A percentile compares a stretch with the other conserved stretches of the same genome.
Evolutionary conservation across 2,329 filamentous ascomycete species (phyloP).

Genomic region (Nectriaceae sp.): DNA sequence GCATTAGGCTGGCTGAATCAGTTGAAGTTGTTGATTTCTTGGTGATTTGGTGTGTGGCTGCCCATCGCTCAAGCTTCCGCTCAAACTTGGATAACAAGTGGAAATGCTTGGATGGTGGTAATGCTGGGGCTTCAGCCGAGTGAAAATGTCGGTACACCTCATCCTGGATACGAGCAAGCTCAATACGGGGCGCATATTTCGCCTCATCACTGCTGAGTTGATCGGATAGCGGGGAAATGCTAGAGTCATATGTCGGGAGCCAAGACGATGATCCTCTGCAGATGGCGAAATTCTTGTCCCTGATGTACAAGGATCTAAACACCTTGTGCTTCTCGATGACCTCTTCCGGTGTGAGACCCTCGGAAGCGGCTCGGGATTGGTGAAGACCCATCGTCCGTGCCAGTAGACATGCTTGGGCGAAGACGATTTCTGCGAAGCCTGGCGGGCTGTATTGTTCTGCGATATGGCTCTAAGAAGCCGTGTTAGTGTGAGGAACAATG

Average conservation of each 20-base stretch:
- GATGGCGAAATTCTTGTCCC: constrained; percentile 25
- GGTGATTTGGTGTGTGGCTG: constrained; percentile 15
- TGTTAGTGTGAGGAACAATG: neutral
- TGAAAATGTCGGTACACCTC: constrained; percentile 23
- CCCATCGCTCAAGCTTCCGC: constrained; percentile 24
- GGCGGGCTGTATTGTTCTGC: constrained; percentile 28
- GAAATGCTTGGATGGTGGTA: constrained; percentile 3
- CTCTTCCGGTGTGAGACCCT: constrained; percentile 8
- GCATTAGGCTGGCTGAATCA: constrained; percentile 12
- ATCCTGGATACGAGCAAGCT: constrained; percentile 25
- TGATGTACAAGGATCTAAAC: constrained; percentile 26
- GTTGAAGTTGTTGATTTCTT: constrained; percentile 9
- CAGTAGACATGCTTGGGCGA: constrained; percentile 27
- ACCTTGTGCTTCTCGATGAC: constrained; percentile 23
- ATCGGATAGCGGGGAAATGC: neutral
- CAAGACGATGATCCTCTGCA: constrained; percentile 23
- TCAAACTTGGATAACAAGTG: constrained; percentile 16
- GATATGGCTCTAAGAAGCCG: constrained; percentile 22
- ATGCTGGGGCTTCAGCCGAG: constrained; percentile 10
- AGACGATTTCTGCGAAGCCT: constrained; percentile 24
- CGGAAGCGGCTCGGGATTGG: constrained; percentile 16
- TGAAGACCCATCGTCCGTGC: constrained; percentile 30
- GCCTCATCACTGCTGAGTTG: constrained; percentile 6
- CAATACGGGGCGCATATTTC: constrained; percentile 16
- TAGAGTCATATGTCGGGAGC: constrained; percentile 20